Percentiles rank a stretch among this genome's conserved stretches.
Conservation (phyloP, 2,329 filamentous ascomycete genomes). For the Verticillium albo-atrum region DNA sequence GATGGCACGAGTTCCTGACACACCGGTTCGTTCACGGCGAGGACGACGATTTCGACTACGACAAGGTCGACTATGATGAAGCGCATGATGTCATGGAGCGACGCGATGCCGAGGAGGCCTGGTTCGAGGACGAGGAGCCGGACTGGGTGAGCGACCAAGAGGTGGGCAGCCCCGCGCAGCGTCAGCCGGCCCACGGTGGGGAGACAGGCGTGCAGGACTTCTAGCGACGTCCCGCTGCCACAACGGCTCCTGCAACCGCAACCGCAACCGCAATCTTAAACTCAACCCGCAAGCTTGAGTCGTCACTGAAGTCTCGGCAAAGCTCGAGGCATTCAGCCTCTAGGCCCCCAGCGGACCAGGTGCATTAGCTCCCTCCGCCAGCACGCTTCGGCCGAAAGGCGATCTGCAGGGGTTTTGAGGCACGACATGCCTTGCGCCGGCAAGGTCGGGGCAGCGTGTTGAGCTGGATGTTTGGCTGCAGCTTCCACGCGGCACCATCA, state of each 20-base stretch:
- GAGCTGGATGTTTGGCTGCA: neutral
- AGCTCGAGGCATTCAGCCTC: neutral
- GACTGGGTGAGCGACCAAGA: constrained; percentile 52
- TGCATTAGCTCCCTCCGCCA: neutral
- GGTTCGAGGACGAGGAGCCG: constrained; percentile 77
- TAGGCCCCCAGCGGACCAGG: neutral
- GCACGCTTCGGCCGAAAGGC: neutral
- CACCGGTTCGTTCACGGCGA: constrained; percentile 70
- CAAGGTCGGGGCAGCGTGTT: neutral
- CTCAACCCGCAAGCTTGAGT: neutral
- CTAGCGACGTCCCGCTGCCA: no score
- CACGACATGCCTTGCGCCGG: neutral
- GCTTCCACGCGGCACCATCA: neutral
- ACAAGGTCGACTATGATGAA: constrained; percentile 63
- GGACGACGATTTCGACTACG: constrained; percentile 78
- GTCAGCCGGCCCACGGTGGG: constrained; percentile 30
- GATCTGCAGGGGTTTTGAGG: neutral
- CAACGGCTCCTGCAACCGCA: neutral
- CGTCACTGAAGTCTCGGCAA: neutral
- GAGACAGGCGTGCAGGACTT: constrained; percentile 73
- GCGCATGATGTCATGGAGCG: constrained; percentile 61
- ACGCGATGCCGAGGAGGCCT: constrained; percentile 65
- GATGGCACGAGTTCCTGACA: constrained; percentile 70
- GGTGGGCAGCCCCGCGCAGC: constrained; percentile 14
- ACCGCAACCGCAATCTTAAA: no score